Conservation (phyloP, 1,139 yeast genomes). For the Arxiozyma slooffiae region DNA sequence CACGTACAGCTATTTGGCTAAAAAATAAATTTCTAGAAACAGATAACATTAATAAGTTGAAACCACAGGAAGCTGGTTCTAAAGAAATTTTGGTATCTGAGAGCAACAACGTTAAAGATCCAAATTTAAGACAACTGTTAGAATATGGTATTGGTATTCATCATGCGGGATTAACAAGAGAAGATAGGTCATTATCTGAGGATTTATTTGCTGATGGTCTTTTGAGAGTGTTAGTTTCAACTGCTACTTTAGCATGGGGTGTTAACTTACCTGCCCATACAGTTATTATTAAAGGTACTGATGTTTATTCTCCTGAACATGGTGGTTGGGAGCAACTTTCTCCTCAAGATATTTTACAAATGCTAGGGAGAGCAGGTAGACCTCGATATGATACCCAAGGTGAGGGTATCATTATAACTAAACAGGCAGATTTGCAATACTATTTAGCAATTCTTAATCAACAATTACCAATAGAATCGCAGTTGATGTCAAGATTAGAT, state of each 20-base stretch:
- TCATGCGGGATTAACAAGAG: conserved; percentile 80
- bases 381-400: conserved; percentile 90
- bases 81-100: conserved; percentile 56
- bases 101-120: conserved; percentile 45
- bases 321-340: conserved; percentile 85
- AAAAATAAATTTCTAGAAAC: conserved; percentile 52
- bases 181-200: conserved; percentile 71
- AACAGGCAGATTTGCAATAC: conserved; percentile 77
- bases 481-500: conserved; percentile 57
- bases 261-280: conserved; percentile 96
- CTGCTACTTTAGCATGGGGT: conserved; percentile 98
- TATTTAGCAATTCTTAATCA: conserved; percentile 82
- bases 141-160: conserved; percentile 81
- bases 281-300: conserved; percentile 90
- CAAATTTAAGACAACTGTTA: conserved; percentile 50
- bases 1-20: conserved; percentile 69
- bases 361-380: conserved; percentile 96
- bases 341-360: conserved; percentile 89
- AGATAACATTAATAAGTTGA: conserved; percentile 40
- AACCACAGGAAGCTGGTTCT: conserved; percentile 47
- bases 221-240: conserved; percentile 72
- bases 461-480: conserved; percentile 88
- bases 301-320: conserved; percentile 81
- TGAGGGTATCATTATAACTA: conserved; percentile 86
- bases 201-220: conserved; percentile 84